Conservation (phyloP, 2,329 filamentous ascomycete species). For the Orbilia quercus region DNA sequence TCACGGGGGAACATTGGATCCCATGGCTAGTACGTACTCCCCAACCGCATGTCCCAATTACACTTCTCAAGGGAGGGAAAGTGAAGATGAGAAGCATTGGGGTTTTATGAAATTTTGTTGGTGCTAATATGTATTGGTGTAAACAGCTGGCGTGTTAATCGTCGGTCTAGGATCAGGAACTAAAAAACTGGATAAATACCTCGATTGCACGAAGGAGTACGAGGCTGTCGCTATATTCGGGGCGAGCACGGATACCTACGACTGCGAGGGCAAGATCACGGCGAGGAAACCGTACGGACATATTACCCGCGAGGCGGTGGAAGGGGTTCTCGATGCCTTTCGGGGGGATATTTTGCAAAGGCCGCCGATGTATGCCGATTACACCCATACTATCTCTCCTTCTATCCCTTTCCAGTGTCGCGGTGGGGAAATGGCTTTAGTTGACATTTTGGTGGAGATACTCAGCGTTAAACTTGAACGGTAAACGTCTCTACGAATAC, state of each 20-base stretch:
- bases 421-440: background rate
- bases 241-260: conserved; percentile 91
- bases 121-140: too few relatives aligned
- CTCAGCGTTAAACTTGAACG: conserved; percentile 90
- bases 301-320: conserved; percentile 80
- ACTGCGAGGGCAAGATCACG: conserved; percentile 84
- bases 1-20: conserved; percentile 94
- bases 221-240: conserved; percentile 91
- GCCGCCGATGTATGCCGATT: conserved; percentile 73
- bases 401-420: background rate
- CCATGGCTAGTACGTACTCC: conserved; percentile 76
- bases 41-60: too few relatives aligned
- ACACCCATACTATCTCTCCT: background rate
- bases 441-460: conserved; percentile 66
- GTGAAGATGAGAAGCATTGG: too few relatives aligned
- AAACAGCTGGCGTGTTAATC: conserved; percentile 79
- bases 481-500: conserved; percentile 95
- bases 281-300: conserved; percentile 80
- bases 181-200: conserved; percentile 80
- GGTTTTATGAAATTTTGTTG: too few relatives aligned
- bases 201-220: conserved; percentile 92
- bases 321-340: conserved; percentile 79
- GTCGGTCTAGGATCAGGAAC: conserved; percentile 88
- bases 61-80: too few relatives aligned
- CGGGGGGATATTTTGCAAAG: conserved; percentile 87